phyloP scores from a whole-genome alignment of 805 yeast species.

The Diddensiella transvaalensis region DNA sequence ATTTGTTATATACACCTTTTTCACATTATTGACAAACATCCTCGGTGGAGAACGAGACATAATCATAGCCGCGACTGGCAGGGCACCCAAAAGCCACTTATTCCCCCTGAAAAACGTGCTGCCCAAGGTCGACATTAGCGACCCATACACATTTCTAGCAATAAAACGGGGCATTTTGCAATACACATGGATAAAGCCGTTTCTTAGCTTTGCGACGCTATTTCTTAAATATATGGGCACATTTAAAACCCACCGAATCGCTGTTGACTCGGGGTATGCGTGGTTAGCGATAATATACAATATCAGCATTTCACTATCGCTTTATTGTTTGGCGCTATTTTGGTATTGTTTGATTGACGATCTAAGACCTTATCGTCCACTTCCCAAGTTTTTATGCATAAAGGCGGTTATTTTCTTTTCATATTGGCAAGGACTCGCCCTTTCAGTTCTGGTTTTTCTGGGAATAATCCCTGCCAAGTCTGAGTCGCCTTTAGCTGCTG shows the following conservation, averaged over 20 bases:
- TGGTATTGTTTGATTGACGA: slow-evolving; percentile 88
- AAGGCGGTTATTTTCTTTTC: slow-evolving; percentile 93
- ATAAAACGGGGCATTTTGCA: slow-evolving; percentile 86
- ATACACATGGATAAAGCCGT: slow-evolving; percentile 91
- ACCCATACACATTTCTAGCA: slow-evolving; percentile 70
- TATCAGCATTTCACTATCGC: slow-evolving; percentile 70
- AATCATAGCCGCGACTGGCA: slow-evolving; percentile 64
- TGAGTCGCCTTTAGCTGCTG: slow-evolving; percentile 42
- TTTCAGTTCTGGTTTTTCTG: slow-evolving; percentile 39
- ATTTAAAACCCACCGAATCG: slow-evolving; percentile 50
- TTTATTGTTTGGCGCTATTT: slow-evolving; percentile 82
- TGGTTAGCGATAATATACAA: slow-evolving; percentile 74
- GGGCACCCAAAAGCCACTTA: slow-evolving; percentile 67
- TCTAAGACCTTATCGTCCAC: slow-evolving; percentile 74
- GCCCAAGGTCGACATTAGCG: slow-evolving; percentile 69
- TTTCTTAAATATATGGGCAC: slow-evolving; percentile 45
- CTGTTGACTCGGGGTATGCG: slow-evolving; percentile 49
- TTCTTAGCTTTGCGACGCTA: slow-evolving; percentile 58
- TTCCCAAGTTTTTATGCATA: slow-evolving; percentile 90
- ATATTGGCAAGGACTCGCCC: slow-evolving; percentile 88
- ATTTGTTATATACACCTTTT: slow-evolving; percentile 90
- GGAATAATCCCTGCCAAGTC: slow-evolving; percentile 34
- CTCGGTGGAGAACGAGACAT: slow-evolving; percentile 91
- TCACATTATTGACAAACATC: slow-evolving; percentile 72
- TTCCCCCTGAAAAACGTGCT: slow-evolving; percentile 46